phyloP scores from a whole-genome alignment of 2,329 filamentous ascomycete genomes.

The Claviceps quebecensis region DNA sequence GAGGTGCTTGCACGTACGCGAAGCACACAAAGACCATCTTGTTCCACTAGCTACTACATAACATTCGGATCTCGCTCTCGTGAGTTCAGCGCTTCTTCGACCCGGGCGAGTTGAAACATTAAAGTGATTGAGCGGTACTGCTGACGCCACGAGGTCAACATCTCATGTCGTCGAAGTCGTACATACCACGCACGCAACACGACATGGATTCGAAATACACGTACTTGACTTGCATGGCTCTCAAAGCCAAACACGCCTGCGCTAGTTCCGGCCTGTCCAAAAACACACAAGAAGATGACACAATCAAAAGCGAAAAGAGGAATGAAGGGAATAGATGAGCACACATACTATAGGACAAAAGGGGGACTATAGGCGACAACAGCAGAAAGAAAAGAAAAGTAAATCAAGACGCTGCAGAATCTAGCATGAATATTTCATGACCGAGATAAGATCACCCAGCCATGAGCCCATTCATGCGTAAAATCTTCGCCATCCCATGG shows the following conservation, averaged over 20 bases:
- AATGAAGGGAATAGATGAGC: background rate
- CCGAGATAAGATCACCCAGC: conserved; percentile 2
- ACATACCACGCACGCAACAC: background rate
- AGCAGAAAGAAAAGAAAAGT: conserved; percentile 9
- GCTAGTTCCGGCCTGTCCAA: conserved; percentile 7
- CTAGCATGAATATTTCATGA: conserved; percentile 5
- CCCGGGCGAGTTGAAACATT: no score
- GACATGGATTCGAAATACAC: no score
- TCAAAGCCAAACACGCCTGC: conserved; percentile 3
- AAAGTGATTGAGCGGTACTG: background rate
- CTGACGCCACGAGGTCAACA: no score
- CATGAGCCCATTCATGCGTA: conserved; percentile 2
- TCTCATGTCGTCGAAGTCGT: background rate
- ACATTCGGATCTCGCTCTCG: background rate
- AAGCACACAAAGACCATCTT: background rate
- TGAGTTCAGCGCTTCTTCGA: background rate
- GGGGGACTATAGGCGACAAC: background rate
- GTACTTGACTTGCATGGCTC: background rate
- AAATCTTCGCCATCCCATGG: conserved; percentile 10
- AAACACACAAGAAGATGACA: conserved; percentile 6
- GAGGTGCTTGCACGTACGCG: no score
- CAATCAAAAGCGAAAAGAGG: conserved; percentile 6
- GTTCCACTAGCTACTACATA: background rate
- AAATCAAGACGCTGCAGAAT: conserved; percentile 8
- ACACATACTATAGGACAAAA: conserved; percentile 8